A percentile compares a stretch with the other conserved stretches of the same genome.
Evolutionary conservation across 345 rosid species (phyloP).

Genomic region (Citrus mangshanensis): DNA sequence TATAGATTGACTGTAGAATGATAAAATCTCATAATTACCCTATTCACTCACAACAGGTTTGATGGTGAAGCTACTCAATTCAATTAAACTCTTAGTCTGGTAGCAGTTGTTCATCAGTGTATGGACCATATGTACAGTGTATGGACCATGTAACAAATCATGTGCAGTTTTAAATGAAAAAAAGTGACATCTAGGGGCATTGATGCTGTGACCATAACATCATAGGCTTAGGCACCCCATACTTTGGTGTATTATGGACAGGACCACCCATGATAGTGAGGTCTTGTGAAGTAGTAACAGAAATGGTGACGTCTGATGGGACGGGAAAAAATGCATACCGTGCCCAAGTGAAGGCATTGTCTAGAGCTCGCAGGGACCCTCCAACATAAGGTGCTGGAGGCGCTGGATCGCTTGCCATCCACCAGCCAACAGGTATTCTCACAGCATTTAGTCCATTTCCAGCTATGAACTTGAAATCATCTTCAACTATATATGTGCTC

Average conservation of each 20-base stretch:
- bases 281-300: background rate
- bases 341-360: conserved; percentile 65
- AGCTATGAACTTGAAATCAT: conserved; percentile 57
- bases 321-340: conserved; percentile 24
- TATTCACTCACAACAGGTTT: background rate
- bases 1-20: background rate
- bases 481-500: conserved; percentile 54
- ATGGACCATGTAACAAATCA: background rate
- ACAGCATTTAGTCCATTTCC: conserved; percentile 47
- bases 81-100: background rate
- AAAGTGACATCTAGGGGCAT: background rate
- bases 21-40: background rate
- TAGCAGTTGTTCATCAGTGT: background rate
- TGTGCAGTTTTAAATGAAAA: background rate
- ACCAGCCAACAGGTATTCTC: conserved; percentile 71
- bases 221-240: background rate
- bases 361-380: conserved; percentile 52
- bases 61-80: background rate
- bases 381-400: conserved; percentile 59
- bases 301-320: background rate
- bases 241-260: background rate
- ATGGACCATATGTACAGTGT: no score
- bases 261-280: background rate
- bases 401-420: conserved; percentile 56
- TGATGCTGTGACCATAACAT: background rate